phyloP scores from a whole-genome alignment of 2,329 filamentous ascomycete species.

The Colletotrichum truncatum region DNA sequence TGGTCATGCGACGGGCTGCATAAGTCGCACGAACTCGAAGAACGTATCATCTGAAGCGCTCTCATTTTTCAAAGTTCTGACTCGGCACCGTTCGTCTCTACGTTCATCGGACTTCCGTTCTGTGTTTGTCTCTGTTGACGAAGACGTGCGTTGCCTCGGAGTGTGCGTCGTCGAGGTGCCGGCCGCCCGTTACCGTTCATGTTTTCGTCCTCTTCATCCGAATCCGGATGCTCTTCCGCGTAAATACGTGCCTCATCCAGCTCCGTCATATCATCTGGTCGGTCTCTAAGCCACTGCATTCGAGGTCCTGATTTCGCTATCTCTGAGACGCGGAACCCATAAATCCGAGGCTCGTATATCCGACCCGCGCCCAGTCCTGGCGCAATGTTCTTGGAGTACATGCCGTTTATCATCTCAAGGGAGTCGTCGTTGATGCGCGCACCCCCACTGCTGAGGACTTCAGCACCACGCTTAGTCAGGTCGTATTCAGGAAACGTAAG shows the following conservation, averaged over 20 bases:
- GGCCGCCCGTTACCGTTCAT: constrained; percentile 54
- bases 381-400: constrained; percentile 86
- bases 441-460: constrained; percentile 56
- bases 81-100: constrained; percentile 66
- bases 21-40: background rate
- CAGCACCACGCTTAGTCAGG: constrained; percentile 75
- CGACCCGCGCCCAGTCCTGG: constrained; percentile 83
- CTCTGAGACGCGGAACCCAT: constrained; percentile 95
- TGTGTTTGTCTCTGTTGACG: constrained; percentile 54
- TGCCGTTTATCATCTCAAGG: constrained; percentile 78
- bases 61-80: constrained; percentile 57
- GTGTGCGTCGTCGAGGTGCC: constrained; percentile 52
- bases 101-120: constrained; percentile 65
- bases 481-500: constrained; percentile 98
- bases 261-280: constrained; percentile 81
- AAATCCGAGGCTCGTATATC: constrained; percentile 95
- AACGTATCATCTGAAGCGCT: background rate
- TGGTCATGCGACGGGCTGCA: background rate
- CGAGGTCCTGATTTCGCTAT: constrained; percentile 87
- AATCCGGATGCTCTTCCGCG: constrained; percentile 62
- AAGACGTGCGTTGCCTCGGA: constrained; percentile 48
- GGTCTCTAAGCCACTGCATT: constrained; percentile 95
- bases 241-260: constrained; percentile 79
- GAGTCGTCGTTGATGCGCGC: constrained; percentile 51
- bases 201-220: constrained; percentile 66